Conservation (phyloP, 768 basidiomycete species). For the Hygrophoropsis aurantiaca region DNA sequence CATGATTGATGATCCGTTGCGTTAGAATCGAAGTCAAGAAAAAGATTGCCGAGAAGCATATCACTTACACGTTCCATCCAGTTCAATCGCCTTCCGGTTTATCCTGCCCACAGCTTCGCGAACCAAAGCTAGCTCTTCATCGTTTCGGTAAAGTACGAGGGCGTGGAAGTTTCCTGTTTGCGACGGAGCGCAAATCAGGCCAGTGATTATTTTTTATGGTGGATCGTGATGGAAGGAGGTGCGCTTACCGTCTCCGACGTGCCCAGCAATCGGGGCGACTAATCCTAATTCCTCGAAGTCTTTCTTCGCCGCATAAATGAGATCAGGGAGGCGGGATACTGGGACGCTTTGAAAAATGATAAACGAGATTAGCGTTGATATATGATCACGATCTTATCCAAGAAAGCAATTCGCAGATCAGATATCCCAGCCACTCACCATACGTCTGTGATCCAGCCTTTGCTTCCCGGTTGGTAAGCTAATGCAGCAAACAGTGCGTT, state of each 20-base stretch:
- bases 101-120: conserved; percentile 31
- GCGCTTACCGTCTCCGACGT: conserved; percentile 39
- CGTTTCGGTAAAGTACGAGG: conserved; percentile 34
- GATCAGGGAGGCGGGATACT: conserved; percentile 31
- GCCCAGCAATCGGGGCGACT: conserved; percentile 42
- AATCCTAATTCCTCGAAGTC: conserved; percentile 44
- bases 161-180: conserved; percentile 43
- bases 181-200: not conserved
- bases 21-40: not conserved
- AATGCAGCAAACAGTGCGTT: conserved; percentile 25
- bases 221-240: too few relatives aligned
- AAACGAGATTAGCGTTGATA: not conserved
- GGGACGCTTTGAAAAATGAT: conserved; percentile 24
- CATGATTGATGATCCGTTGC: too few relatives aligned
- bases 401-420: not conserved
- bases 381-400: not conserved
- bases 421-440: conserved; percentile 13
- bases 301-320: conserved; percentile 41
- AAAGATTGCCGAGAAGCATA: not conserved
- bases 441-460: conserved; percentile 42
- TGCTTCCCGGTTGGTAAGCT: conserved; percentile 31
- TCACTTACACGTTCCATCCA: conserved; percentile 36
- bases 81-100: conserved; percentile 32
- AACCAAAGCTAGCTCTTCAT: conserved; percentile 33
- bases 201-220: not conserved